These are phyloP conservation scores for Porogramme epimiltina DNA, from an alignment of 1,284 basidiomycete species.

Conservation along the genomic window DNA sequence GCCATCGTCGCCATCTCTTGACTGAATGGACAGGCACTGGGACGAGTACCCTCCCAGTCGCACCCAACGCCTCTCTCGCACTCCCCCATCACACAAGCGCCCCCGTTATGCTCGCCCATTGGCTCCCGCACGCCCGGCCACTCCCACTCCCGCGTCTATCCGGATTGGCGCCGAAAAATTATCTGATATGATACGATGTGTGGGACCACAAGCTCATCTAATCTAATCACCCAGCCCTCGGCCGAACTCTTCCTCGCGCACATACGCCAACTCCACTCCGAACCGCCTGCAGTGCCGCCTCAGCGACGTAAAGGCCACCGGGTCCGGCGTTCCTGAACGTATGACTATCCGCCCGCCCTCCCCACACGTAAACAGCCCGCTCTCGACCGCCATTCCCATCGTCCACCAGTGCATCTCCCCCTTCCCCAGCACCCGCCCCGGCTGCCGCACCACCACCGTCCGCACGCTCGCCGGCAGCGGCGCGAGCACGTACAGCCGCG, in stretches of 20 bases:
- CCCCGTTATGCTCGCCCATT: slow-evolving; percentile 7
- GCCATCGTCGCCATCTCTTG: slow-evolving; percentile 24
- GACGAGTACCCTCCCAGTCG: slow-evolving; percentile 31
- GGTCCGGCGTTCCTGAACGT: slow-evolving; percentile 18
- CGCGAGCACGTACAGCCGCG: slow-evolving; percentile 16
- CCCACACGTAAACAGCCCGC: slow-evolving; percentile 8
- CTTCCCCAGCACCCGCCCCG: slow-evolving; percentile 2
- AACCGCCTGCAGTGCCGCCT: slow-evolving; percentile 14
- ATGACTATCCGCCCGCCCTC: slow-evolving; percentile 11
- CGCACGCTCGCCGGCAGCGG: slow-evolving; percentile 25
- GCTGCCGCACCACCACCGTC: slow-evolving; percentile 24
- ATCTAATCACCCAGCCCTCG: too few relatives aligned
- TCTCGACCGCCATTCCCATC: slow-evolving; percentile 16
- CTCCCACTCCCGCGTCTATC: too few relatives aligned
- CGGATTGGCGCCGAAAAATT: too few relatives aligned
- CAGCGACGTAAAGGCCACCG: slow-evolving; percentile 9
- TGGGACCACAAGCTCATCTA: too few relatives aligned
- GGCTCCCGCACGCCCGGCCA: slow-evolving; percentile 4
- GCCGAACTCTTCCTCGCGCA: slow-evolving; percentile 16
- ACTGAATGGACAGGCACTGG: slow-evolving; percentile 22
- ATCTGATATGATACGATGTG: too few relatives aligned
- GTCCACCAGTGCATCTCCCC: slow-evolving; percentile 19
- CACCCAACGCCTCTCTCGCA: too few relatives aligned
- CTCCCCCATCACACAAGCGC: slow-evolving; percentile 18
- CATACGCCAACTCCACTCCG: slow-evolving; percentile 13